These are phyloP conservation scores for Polysphondylium violaceum DNA, from an alignment of 78 protist genomes.

Conservation along the genomic window DNA sequence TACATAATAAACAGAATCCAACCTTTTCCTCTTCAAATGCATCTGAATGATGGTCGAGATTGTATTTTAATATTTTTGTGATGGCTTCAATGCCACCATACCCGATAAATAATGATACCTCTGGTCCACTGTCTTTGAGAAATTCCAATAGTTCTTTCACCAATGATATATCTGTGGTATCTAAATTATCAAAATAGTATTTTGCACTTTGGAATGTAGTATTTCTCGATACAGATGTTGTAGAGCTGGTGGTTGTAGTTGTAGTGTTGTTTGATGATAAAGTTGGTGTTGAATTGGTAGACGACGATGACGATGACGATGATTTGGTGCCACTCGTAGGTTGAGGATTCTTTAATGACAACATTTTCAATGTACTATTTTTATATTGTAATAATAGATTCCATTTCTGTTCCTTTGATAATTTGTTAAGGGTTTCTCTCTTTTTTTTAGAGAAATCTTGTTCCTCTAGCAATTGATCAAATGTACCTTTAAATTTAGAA, in stretches of 20 bases:
- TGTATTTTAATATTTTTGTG: background rate
- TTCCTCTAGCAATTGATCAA: conserved; percentile 29
- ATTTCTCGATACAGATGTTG: background rate
- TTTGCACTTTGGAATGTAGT: conserved; percentile 6
- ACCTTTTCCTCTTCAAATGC: conserved; percentile 24
- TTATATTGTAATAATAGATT: conserved; percentile 30
- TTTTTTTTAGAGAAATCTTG: conserved; percentile 42
- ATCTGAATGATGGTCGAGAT: background rate
- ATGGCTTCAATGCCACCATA: conserved; percentile 21
- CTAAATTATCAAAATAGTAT: conserved; percentile 20
- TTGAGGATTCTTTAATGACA: background rate
- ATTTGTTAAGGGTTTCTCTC: conserved; percentile 17
- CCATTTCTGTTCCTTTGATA: conserved; percentile 46
- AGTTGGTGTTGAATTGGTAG: background rate
- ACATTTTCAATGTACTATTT: conserved; percentile 30
- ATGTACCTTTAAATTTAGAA: conserved; percentile 23
- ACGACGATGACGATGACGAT: background rate
- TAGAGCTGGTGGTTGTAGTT: background rate
- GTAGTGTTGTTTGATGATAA: background rate
- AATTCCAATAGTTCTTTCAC: conserved; percentile 6
- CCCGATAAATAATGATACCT: conserved; percentile 27
- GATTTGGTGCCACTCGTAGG: background rate
- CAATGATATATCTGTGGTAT: background rate
- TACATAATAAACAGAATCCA: conserved; percentile 21
- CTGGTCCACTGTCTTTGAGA: conserved; percentile 21